A percentile compares a stretch with the other conserved stretches of the same genome.
phyloP scores from a whole-genome alignment of 1,284 basidiomycete genomes.

The Ustilago hordei region DNA sequence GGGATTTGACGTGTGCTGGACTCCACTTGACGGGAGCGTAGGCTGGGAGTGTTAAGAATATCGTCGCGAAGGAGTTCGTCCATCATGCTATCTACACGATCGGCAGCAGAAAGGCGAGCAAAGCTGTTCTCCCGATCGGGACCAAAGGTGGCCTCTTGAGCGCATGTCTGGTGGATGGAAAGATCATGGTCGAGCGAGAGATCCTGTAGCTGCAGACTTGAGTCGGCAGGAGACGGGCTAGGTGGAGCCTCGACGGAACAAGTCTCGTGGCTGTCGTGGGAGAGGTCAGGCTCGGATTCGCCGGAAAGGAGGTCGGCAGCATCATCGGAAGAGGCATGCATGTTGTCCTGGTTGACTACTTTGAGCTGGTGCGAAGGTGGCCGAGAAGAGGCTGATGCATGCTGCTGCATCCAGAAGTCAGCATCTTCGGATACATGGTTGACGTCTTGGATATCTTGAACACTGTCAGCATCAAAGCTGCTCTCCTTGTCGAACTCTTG shows the following conservation, averaged over 20 bases:
- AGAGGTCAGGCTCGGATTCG: slow-evolving; percentile 45
- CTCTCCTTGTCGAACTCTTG: slow-evolving; percentile 74
- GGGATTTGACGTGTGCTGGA: slow-evolving; percentile 4
- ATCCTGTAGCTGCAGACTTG: slow-evolving; percentile 24
- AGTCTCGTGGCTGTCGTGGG: slow-evolving; percentile 49
- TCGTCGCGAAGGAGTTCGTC: slow-evolving; percentile 63
- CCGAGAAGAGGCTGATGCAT: neutral
- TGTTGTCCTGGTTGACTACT: slow-evolving; percentile 44
- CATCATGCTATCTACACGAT: slow-evolving; percentile 64
- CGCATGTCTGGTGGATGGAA: slow-evolving; percentile 10
- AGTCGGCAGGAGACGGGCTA: slow-evolving; percentile 29
- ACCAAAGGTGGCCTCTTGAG: slow-evolving; percentile 20
- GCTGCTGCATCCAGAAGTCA: slow-evolving; percentile 26
- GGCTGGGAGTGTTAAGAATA: slow-evolving; percentile 52
- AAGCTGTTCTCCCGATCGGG: slow-evolving; percentile 47
- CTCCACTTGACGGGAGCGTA: slow-evolving; percentile 19
- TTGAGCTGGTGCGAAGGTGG: slow-evolving; percentile 22
- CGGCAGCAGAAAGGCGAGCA: slow-evolving; percentile 50
- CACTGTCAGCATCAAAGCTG: slow-evolving; percentile 58
- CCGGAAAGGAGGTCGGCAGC: slow-evolving; percentile 19
- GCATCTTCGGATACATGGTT: slow-evolving; percentile 22
- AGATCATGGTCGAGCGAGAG: slow-evolving; percentile 33
- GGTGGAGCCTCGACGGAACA: slow-evolving; percentile 54
- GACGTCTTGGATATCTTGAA: slow-evolving; percentile 31
- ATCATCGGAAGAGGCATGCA: slow-evolving; percentile 12